Evolutionary conservation across 345 rosid genomes (phyloP).

Genomic region (Clausena lansium): DNA sequence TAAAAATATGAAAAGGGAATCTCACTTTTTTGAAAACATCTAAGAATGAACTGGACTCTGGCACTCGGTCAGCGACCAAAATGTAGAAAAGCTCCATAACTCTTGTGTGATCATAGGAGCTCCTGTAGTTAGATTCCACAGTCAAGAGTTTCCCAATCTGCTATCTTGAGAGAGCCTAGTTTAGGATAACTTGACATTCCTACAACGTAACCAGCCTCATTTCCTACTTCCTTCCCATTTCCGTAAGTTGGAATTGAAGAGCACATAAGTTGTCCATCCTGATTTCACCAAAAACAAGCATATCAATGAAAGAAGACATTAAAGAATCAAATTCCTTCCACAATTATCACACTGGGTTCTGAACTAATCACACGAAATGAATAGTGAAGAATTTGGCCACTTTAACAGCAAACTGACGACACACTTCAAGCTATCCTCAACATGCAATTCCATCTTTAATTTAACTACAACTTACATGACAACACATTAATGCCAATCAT

Average conservation of each 20-base stretch:
- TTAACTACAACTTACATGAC: too few species aligned
- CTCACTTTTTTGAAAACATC: conserved; percentile 34
- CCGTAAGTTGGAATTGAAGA: conserved; percentile 62
- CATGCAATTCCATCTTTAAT: too few species aligned
- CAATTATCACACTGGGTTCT: too few species aligned
- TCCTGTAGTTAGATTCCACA: conserved; percentile 68
- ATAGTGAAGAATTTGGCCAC: too few species aligned
- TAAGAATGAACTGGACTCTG: conserved; percentile 22
- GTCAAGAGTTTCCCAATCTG: conserved; percentile 54
- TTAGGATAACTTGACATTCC: conserved; percentile 88
- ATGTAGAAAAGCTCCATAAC: conserved; percentile 88
- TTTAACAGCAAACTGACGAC: too few species aligned
- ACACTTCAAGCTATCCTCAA: too few species aligned
- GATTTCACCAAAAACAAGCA: conserved; percentile 8
- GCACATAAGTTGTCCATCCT: too few species aligned
- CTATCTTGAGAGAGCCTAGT: conserved; percentile 62
- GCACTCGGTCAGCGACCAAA: conserved; percentile 51
- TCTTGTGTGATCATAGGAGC: conserved; percentile 49
- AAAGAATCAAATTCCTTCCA: background rate
- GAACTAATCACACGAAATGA: too few species aligned
- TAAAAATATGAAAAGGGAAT: background rate
- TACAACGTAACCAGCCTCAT: conserved; percentile 80
- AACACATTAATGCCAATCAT: too few species aligned
- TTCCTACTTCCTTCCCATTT: conserved; percentile 70
- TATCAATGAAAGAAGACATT: conserved; percentile 4